Evolutionary conservation across 129 eudicot species (phyloP), one percentile per base, ranked within the genome.

Genomic region (Solidago caesia): DNA sequence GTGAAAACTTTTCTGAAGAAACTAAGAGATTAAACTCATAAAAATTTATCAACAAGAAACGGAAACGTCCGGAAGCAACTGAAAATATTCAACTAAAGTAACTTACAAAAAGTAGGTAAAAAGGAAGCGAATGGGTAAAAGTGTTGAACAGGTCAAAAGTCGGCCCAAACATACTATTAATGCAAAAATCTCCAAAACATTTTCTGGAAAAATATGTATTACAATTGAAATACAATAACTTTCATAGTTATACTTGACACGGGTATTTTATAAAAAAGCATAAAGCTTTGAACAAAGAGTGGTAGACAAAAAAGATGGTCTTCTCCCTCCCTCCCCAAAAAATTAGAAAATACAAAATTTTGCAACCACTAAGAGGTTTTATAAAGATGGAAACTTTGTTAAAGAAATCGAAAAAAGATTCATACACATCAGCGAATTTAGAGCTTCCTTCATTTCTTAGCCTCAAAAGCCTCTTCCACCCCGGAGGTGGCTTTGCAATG

Each of bases 381-480:
- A n/a, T 1, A 70, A 49, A 73, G 11, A 72, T 4, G 10, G 14
- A 46, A 72, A 45, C 6, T 26, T 7, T 9, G 3, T 8, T n/a
- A 5, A 33, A 62, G n/a, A 70, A 39, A 47, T 14, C 1, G 12
- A 12, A 70, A 21, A 72, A 70, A 52, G 60, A 79, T 52, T 75
- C 94, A 1, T 91, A 94, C 99, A 91, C 91, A 58, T 94, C 99
- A 15, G 97, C 99, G 64, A 91, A 94, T 71, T 82, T 91, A 55
- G 86, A 72, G 83, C 97, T 56, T 63, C 97, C 99, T 80, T 87
- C 87, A 29, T 84, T 87, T 85, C 99, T 84, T 27, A 94, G 87
- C 77, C 94, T 85, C 68, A 94, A 56, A 67, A 87, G 89, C 15
- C 96, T 76, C 74, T 91, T 83, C 97, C 97, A 94, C 8, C 99